Base-by-base conservation (phyloP, 2,329 filamentous ascomycete species). In the Thermothelomyces thermophilus region DNA sequence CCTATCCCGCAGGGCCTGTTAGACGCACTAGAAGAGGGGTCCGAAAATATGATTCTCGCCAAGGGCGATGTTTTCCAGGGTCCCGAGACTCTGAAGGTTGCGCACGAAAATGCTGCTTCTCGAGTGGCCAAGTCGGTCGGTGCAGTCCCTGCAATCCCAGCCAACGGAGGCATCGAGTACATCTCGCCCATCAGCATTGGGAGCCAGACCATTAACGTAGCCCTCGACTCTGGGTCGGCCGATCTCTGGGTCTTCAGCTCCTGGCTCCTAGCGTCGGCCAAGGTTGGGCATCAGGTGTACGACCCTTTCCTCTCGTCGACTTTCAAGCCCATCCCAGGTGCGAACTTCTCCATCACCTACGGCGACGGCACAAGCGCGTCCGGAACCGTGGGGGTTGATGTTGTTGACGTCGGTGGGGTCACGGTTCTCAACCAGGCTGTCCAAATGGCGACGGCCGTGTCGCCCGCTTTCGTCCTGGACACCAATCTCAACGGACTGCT, bases 211-310 rank as follows among this genome's bases (percentile, higher is more conserved):
- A 60, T 89, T 50, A 79, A 82, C 61, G 68, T 89, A 63, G 80
- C 87, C 64, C 86, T 89, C 62, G 85, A 89, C 66, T 84, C 83
- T n/a, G 85, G 85, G 50, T 87, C 84, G 2, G 78, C 84, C 11
- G 85, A 88, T 65, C 73, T 87, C 70, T 89, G 84, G 84, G 77
- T 85, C 19, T 85, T 88, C 70, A 85, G 77, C 68, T 80, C 77
- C 14, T 63, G 74, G 48, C 74, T 87, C 33, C 62, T 74, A 1
- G 47, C 68, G 1, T 51, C 62, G 5, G 56, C 70, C 40, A 72
- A 71, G 33, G 60, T 63, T 24, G 73, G 73, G 34, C 84, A 86
- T 66, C 59, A 58, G 9, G 46, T 69, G 20, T 74, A 63, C 57
- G 63, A 73, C 56, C 62, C 69, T 3, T 49, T 53, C 13, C 57